Conservation (phyloP, 164 flowering plant species). For the Umbellularia californica region DNA sequence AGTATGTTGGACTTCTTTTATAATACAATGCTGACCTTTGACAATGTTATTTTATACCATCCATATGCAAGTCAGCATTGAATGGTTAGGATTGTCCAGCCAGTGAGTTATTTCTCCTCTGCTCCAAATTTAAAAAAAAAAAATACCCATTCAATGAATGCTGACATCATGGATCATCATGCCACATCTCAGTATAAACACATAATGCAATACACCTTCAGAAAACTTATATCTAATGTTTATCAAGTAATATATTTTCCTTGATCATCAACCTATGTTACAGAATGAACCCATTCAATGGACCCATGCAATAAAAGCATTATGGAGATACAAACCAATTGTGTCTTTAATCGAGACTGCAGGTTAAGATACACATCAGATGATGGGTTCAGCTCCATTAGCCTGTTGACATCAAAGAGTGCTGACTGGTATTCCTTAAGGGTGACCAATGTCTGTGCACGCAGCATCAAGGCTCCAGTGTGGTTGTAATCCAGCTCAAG, state of each 20-base stretch:
- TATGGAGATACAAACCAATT: conserved; percentile 50
- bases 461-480: conserved; percentile 91
- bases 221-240: too few species aligned
- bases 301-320: not conserved
- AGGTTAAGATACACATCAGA: conserved; percentile 82
- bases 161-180: too few species aligned
- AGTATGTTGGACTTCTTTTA: not conserved
- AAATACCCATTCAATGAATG: too few species aligned
- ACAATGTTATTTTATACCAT: not conserved
- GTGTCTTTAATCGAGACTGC: conserved; percentile 78
- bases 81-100: not conserved
- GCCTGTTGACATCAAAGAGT: conserved; percentile 87
- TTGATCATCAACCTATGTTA: not conserved
- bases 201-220: too few species aligned
- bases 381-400: conserved; percentile 77
- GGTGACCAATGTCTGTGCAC: conserved; percentile 92
- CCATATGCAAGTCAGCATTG: not conserved
- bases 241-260: too few species aligned
- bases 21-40: not conserved
- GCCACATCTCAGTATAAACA: too few species aligned
- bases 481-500: conserved; percentile 90
- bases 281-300: not conserved
- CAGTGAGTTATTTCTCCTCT: not conserved
- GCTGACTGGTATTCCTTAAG: conserved; percentile 84
- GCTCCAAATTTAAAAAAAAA: not conserved